A percentile compares a stretch with the other conserved stretches of the same genome.
Conservation (phyloP, 2,329 filamentous ascomycete species). For the Fusarium transvaalense region DNA sequence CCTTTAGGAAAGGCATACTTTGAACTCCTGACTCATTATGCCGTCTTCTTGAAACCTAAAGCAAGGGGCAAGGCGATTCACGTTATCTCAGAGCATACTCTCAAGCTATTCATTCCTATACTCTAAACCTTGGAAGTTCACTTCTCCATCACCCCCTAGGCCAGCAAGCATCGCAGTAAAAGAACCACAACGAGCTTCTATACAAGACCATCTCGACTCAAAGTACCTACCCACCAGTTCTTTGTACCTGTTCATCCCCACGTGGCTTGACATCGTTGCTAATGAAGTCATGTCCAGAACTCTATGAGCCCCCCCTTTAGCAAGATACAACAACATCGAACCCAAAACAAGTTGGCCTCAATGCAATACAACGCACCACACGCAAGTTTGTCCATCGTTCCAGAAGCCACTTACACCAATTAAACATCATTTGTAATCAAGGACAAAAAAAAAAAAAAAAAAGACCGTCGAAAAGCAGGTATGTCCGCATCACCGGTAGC, state of each 20-base stretch:
- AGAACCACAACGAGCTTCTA: background rate
- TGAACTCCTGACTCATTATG: no score
- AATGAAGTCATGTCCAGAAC: background rate
- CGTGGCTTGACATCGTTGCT: background rate
- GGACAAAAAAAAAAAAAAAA: no score
- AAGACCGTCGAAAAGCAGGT: background rate
- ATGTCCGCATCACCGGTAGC: background rate
- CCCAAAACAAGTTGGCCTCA: background rate
- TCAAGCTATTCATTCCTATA: background rate
- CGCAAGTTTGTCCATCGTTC: background rate
- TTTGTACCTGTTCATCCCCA: constrained; percentile 8
- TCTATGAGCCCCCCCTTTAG: background rate
- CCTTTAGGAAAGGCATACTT: no score
- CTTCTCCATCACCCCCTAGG: no score
- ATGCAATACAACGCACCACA: background rate
- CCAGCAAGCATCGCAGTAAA: background rate
- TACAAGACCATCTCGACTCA: background rate
- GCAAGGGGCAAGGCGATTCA: background rate
- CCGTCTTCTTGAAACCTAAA: no score
- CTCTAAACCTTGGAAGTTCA: background rate
- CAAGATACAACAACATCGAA: background rate
- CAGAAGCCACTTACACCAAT: background rate
- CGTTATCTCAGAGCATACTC: background rate
- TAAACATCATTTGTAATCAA: background rate
- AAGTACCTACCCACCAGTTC: background rate